phyloP scores from a whole-genome alignment of 441 rosid genomes.

The Raphanus hybrid region DNA sequence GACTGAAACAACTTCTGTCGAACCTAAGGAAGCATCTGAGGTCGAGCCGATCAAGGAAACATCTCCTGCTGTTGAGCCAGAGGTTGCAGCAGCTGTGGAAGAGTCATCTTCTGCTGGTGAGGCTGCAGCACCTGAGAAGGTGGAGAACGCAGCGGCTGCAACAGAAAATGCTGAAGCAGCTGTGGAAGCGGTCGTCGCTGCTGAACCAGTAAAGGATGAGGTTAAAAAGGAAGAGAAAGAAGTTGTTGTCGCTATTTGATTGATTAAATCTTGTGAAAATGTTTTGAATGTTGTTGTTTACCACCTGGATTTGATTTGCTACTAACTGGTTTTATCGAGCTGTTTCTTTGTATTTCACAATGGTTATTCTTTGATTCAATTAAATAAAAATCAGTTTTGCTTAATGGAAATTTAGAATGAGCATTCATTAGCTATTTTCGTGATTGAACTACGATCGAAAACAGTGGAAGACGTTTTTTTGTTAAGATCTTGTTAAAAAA shows the following conservation, averaged over 20 bases:
- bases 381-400: slow-evolving; percentile 36
- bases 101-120: slow-evolving; percentile 32
- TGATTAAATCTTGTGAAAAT: slow-evolving; percentile 18
- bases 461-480: background rate
- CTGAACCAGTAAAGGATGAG: slow-evolving; percentile 24
- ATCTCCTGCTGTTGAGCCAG: slow-evolving; percentile 25
- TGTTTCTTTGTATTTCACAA: slow-evolving; percentile 28
- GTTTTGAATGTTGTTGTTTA: slow-evolving; percentile 34
- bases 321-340: slow-evolving; percentile 20
- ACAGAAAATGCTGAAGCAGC: slow-evolving; percentile 24
- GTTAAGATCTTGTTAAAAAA: background rate
- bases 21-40: slow-evolving; percentile 34
- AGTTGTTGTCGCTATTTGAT: slow-evolving; percentile 36
- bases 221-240: slow-evolving; percentile 27
- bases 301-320: slow-evolving; percentile 34
- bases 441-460: background rate
- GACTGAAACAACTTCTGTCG: slow-evolving; percentile 35
- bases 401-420: background rate
- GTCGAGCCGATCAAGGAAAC: slow-evolving; percentile 36
- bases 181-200: slow-evolving; percentile 3
- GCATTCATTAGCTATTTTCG: background rate
- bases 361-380: slow-evolving; percentile 33
- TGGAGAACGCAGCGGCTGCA: slow-evolving; percentile 19
- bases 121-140: slow-evolving; percentile 21
- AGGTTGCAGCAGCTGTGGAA: slow-evolving; percentile 29